phyloP scores from a whole-genome alignment of 768 basidiomycete genomes.

The Chiua virens region DNA sequence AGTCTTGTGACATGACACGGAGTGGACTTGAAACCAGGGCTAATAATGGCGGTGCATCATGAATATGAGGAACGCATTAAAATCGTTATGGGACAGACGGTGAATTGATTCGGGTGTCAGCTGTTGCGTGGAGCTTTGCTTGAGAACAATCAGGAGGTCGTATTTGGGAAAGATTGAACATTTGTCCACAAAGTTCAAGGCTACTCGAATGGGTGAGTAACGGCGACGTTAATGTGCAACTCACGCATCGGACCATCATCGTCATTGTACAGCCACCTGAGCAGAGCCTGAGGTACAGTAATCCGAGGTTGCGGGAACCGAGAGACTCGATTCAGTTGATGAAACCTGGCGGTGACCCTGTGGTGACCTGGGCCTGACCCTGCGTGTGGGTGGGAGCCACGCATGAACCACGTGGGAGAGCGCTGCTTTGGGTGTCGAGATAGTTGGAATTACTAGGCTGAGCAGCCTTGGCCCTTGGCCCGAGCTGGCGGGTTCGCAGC shows the following conservation, averaged over 20 bases:
- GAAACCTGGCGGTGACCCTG: constrained; percentile 10
- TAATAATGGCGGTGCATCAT: neutral
- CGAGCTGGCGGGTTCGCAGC: constrained; percentile 11
- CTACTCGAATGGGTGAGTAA: constrained; percentile 19
- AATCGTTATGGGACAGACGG: neutral
- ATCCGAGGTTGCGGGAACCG: constrained; percentile 16
- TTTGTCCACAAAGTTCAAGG: neutral
- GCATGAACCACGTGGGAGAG: constrained; percentile 26
- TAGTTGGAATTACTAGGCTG: constrained; percentile 10
- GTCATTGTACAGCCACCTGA: neutral
- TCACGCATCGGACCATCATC: neutral
- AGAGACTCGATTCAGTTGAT: constrained; percentile 1
- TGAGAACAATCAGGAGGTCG: constrained; percentile 4
- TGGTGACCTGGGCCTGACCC: constrained; percentile 6
- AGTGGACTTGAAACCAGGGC: constrained; percentile 17
- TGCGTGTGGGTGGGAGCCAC: constrained; percentile 21
- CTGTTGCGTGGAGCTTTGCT: constrained; percentile 1
- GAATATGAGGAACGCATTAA: neutral
- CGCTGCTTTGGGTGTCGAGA: constrained; percentile 18
- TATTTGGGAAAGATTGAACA: constrained; percentile 3
- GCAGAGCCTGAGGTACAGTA: constrained; percentile 15
- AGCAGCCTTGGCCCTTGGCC: constrained; percentile 15
- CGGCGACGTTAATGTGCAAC: constrained; percentile 9
- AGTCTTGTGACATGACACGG: no score
- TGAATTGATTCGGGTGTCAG: neutral